These are phyloP conservation scores for Boletus vinaceobasis DNA, from an alignment of 768 basidiomycete genomes.

Conservation along the genomic window DNA sequence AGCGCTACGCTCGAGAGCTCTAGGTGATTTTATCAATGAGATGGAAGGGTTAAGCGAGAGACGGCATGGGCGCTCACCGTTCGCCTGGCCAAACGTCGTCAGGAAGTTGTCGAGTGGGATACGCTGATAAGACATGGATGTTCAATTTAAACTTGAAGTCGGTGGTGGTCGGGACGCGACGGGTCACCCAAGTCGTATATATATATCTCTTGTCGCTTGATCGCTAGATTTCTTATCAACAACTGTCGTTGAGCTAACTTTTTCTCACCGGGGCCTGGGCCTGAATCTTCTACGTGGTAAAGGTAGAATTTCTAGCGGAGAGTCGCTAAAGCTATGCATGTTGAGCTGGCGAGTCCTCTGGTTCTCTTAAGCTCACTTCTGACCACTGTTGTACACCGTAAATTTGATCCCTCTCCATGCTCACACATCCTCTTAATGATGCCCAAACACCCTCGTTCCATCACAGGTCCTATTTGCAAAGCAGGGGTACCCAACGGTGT, in stretches of 20 bases:
- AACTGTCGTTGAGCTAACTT: no score
- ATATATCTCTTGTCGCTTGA: not conserved
- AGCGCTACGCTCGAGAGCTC: slow-evolving; percentile 88
- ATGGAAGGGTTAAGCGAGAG: not conserved
- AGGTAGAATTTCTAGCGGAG: not conserved
- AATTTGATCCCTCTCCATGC: not conserved
- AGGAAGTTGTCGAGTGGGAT: slow-evolving; percentile 48
- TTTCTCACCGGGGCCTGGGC: no score
- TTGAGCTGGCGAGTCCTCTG: not conserved
- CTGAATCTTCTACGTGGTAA: no score
- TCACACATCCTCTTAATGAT: no score
- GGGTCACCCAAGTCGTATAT: not conserved
- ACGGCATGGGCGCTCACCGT: slow-evolving; percentile 37
- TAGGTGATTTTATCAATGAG: slow-evolving; percentile 25
- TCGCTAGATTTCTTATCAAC: not conserved
- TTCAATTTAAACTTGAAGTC: not conserved
- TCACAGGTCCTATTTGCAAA: not conserved
- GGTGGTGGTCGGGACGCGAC: not conserved
- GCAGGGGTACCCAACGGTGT: not conserved
- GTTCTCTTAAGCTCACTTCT: no score
- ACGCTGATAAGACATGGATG: slow-evolving; percentile 41
- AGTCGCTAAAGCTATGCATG: not conserved
- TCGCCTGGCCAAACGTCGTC: slow-evolving; percentile 45
- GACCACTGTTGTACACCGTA: no score
- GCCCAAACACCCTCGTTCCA: not conserved